Base-by-base conservation (phyloP, 1,139 yeast genomes). In the Candida buenavistaensis region DNA sequence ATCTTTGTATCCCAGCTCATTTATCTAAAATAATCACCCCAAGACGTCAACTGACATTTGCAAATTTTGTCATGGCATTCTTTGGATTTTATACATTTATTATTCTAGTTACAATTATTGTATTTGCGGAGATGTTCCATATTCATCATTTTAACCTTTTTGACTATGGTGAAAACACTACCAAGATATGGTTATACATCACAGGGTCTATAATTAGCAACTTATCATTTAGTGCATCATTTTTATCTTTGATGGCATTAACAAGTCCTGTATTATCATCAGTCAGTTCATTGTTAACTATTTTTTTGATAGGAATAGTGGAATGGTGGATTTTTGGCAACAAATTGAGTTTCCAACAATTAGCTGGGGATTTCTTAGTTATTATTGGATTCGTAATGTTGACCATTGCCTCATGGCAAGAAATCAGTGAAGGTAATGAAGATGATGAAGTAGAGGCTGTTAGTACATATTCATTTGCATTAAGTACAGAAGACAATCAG, bases 221-320 rank as follows among this genome's bases (percentile, higher is more conserved):
- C 54, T 65, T 85, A 46, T 48, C 75, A 1, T 88, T 85, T 54
- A 81, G 88, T 30, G 84, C 86, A 3, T 69, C 84, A 27, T 86
- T 88, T 49, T 68, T 88, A 43, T 75, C 89, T 2, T 65, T 88
- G 45, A 85, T 87, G 84, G 82, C 95, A 1, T 70, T 88, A 40
- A 88, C 96, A 0, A 80, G 86, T 11, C 96, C 96, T 0, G 95
- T 88, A 2, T 68, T 88, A 34, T 83, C 95, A 1, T 80, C 92
- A 0, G 96, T 88, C 8, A 82, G 92, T 26, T 80, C 95, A 0
- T 61, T 88, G 39, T 66, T 86, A 35, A 85, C 95, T 0, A 88
- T 89, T 14, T 75, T 87, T 46, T 60, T 87, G 40, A 94, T 88
- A 30, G 95, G 96, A 0, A 36, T 85, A 3, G 82, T 80, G 13